These are phyloP conservation scores for Fistulina hepatica DNA, from an alignment of 1,284 basidiomycete genomes.

Conservation along the genomic window DNA sequence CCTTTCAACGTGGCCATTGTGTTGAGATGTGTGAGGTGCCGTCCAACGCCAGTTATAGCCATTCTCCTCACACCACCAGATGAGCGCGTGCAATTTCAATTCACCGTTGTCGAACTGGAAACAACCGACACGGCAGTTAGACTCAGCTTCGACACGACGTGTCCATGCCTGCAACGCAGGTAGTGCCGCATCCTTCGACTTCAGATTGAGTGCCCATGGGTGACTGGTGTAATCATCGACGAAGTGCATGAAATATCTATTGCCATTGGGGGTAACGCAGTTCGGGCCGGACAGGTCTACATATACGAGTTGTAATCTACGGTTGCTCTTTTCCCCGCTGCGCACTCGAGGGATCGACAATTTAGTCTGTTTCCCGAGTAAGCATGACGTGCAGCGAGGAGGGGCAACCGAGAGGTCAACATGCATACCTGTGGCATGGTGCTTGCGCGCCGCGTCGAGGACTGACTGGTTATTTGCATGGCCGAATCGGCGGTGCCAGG, in stretches of 20 bases:
- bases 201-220: background rate
- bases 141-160: background rate
- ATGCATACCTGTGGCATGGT: constrained; percentile 5
- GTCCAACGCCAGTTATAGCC: background rate
- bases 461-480: constrained; percentile 5
- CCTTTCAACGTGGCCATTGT: constrained; percentile 23
- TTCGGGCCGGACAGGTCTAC: background rate
- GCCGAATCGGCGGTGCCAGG: constrained; percentile 7
- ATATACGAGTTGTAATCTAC: background rate
- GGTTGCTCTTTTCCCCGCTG: background rate
- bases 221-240: no score
- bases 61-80: background rate
- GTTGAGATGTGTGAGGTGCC: constrained; percentile 9
- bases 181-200: background rate
- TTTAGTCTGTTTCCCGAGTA: background rate
- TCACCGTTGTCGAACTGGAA: no score
- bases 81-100: background rate
- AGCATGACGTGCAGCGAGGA: background rate
- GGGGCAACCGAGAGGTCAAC: background rate
- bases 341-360: background rate
- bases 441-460: background rate
- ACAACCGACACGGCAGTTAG: no score
- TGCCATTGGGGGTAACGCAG: background rate
- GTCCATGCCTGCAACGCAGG: background rate
- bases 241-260: no score